Percentiles rank a stretch among this genome's conserved stretches.
These are phyloP conservation scores for Stachybotrys echinatus DNA, from an alignment of 2,329 filamentous ascomycete genomes.

Conservation along the genomic window DNA sequence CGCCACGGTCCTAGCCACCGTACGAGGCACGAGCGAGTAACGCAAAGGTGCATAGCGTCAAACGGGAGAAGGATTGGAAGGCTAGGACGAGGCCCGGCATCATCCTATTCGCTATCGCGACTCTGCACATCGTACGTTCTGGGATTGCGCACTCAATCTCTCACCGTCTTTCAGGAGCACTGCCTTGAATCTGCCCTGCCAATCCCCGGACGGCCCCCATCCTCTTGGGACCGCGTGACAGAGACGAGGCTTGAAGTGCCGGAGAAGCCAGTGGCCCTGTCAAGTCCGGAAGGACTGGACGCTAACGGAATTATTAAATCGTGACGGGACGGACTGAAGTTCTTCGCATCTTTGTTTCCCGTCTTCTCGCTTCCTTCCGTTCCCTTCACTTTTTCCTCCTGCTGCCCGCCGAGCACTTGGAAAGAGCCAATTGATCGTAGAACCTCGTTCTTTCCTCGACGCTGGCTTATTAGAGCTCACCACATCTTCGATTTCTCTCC, in stretches of 20 bases:
- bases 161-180: not conserved
- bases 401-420: not conserved
- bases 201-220: not conserved
- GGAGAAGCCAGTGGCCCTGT: not conserved
- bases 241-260: not conserved
- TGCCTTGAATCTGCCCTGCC: not conserved
- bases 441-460: not conserved
- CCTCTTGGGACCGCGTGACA: not conserved
- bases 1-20: not conserved
- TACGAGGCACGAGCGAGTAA: not conserved
- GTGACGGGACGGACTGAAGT: not conserved
- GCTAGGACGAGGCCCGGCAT: too few relatives aligned
- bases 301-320: not conserved
- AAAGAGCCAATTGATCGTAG: not conserved
- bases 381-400: not conserved
- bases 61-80: too few relatives aligned
- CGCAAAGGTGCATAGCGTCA: not conserved
- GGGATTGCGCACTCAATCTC: not conserved
- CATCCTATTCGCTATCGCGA: too few relatives aligned
- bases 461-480: not conserved
- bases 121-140: too few relatives aligned
- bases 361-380: not conserved
- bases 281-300: not conserved
- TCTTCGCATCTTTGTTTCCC: not conserved
- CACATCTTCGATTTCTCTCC: too few relatives aligned